Evolutionary conservation across 2,329 filamentous ascomycete species (phyloP).

Genomic region (Colletotrichum chrysophilum): DNA sequence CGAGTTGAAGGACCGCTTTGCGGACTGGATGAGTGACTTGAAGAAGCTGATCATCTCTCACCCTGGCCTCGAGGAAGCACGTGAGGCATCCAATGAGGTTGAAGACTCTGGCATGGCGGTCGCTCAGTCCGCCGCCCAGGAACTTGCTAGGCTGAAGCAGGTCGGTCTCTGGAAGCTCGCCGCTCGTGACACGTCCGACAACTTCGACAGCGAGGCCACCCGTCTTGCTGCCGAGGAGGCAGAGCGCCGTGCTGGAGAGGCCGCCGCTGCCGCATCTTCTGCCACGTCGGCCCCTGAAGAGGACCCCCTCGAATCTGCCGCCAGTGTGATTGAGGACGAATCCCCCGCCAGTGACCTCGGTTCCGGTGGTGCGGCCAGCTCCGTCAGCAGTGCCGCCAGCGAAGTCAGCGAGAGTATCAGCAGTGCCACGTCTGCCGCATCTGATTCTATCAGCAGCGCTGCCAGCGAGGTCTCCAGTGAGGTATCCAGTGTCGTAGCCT

Average conservation of each 20-base stretch:
- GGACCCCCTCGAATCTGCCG: conserved; percentile 22
- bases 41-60: conserved; percentile 78
- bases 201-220: conserved; percentile 76
- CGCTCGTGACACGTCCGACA: conserved; percentile 74
- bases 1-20: conserved; percentile 80
- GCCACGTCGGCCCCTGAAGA: conserved; percentile 14
- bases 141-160: conserved; percentile 81
- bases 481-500: conserved; percentile 9
- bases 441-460: conserved; percentile 26
- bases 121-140: conserved; percentile 79
- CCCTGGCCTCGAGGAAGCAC: conserved; percentile 71
- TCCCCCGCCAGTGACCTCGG: conserved; percentile 12
- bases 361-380: not conserved
- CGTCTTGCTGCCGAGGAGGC: conserved; percentile 59
- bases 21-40: conserved; percentile 84
- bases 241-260: conserved; percentile 35
- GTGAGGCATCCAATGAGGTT: conserved; percentile 69
- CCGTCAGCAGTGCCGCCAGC: conserved; percentile 3
- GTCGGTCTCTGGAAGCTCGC: conserved; percentile 84
- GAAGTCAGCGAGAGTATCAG: not conserved
- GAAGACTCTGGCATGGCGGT: conserved; percentile 82
- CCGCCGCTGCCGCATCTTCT: conserved; percentile 25
- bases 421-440: conserved; percentile 23
- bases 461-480: conserved; percentile 26
- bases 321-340: conserved; percentile 17